These are phyloP conservation scores for Penicillium manginii DNA, from an alignment of 495 filamentous ascomycete genomes.

Conservation along the genomic window DNA sequence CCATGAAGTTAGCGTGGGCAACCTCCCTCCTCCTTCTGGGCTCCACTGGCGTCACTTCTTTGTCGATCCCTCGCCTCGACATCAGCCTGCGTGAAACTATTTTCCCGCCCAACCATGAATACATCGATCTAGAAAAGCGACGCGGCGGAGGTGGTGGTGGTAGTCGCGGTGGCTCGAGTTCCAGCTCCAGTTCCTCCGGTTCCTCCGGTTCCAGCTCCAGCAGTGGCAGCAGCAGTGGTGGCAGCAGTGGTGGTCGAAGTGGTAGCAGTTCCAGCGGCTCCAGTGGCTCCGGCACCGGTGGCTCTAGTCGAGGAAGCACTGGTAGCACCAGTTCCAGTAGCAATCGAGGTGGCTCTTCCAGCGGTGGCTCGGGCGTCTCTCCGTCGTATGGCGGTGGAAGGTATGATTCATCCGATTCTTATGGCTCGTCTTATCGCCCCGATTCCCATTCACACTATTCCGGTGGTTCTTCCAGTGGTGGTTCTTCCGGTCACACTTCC, in stretches of 20 bases:
- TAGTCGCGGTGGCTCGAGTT: constrained; percentile 29
- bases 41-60: constrained; percentile 32
- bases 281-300: constrained; percentile 4
- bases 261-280: constrained; percentile 29
- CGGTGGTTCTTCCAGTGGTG: neutral
- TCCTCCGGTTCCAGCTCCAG: neutral
- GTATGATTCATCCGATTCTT: constrained; percentile 18
- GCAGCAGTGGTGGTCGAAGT: constrained; percentile 15
- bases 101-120: constrained; percentile 13
- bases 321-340: constrained; percentile 29
- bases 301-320: constrained; percentile 2
- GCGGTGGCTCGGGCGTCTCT: constrained; percentile 16
- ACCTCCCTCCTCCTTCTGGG: constrained; percentile 34
- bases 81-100: constrained; percentile 26
- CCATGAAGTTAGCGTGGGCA: constrained; percentile 38
- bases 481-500: neutral
- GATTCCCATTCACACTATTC: neutral
- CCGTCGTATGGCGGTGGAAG: constrained; percentile 25
- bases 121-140: constrained; percentile 48
- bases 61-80: constrained; percentile 32
- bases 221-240: constrained; percentile 13
- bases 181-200: constrained; percentile 17
- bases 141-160: constrained; percentile 43
- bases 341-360: constrained; percentile 67
- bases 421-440: neutral